A percentile compares a stretch with the other conserved stretches of the same genome.
phyloP scores from a whole-genome alignment of 2,329 filamentous ascomycete genomes.

The Colletotrichum somersetense region DNA sequence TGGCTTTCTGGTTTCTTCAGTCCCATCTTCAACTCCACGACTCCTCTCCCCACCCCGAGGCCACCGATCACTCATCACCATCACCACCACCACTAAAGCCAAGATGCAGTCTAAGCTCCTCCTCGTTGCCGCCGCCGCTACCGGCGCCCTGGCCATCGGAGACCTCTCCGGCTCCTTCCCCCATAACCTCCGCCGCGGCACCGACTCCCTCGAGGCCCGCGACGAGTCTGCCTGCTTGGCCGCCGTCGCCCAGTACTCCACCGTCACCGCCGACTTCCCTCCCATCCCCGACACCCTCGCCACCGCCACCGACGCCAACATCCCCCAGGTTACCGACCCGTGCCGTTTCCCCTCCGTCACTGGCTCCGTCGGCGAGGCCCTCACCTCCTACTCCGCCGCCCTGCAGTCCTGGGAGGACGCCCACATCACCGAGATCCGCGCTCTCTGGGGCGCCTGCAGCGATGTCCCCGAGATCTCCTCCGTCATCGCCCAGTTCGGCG shows the following conservation, averaged over 20 bases:
- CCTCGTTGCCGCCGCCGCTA: slow-evolving; percentile 22
- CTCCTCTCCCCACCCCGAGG: neutral
- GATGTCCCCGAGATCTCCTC: slow-evolving; percentile 44
- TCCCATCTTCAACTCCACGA: neutral
- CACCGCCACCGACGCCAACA: slow-evolving; percentile 43
- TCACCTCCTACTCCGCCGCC: slow-evolving; percentile 44
- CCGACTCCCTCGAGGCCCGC: slow-evolving; percentile 22
- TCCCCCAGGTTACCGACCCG: slow-evolving; percentile 41
- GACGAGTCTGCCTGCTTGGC: slow-evolving; percentile 31
- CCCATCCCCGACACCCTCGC: slow-evolving; percentile 41
- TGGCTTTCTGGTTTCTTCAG: neutral
- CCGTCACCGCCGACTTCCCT: slow-evolving; percentile 41
- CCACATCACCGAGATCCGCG: slow-evolving; percentile 42
- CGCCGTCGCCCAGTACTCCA: slow-evolving; percentile 38
- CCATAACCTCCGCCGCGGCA: slow-evolving; percentile 15
- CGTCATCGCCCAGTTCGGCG: slow-evolving; percentile 7
- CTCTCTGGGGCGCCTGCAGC: slow-evolving; percentile 45
- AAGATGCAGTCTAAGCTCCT: slow-evolving; percentile 38
- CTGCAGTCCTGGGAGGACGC: slow-evolving; percentile 46
- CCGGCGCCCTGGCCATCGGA: slow-evolving; percentile 23
- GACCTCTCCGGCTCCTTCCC: slow-evolving; percentile 34
- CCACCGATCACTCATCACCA: neutral
- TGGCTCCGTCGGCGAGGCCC: slow-evolving; percentile 45
- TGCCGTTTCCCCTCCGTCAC: slow-evolving; percentile 48
- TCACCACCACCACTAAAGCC: neutral